Base-by-base conservation (phyloP, 371 early-diverging fungal genomes). In the Lichtheimia hyalospora region DNA sequence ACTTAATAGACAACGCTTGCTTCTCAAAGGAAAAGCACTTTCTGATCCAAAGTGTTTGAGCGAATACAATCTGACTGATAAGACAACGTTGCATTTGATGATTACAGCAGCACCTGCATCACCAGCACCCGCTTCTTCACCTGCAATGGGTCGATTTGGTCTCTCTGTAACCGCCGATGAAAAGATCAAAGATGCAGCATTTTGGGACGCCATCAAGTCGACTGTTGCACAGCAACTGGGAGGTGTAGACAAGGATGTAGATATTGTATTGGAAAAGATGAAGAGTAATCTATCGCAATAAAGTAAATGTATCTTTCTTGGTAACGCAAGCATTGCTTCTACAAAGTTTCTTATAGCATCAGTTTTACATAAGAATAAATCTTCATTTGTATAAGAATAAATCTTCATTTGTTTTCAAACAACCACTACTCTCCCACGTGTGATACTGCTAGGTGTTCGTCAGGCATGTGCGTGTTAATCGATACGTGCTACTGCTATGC, bases 1-100 rank as follows among this genome's bases (percentile, higher is more conserved):
- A 6, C 68, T 68, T 12, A 61, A 60, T 7, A 75, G 75, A 24
- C 88, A 88, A 54, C 80, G 84, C 20, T 69, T 88, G 39, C 71
- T 88, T 39, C 68, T 86, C 20, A 86, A 84, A 62, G 88, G 88
- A 34, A 88, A 88, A 60, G 82, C 81, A 12, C 69, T 88, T 50
- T 56, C 73, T 7, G 88, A 88, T 57, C 74, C 64, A 57, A 84
- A 85, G 66, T 62, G 66, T 13, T 57, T 88, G 56, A 61, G 55
- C 16, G 86, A 88, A 24, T 81, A 83, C 54, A 67, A 65, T 14
- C 46, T 88, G 25, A 50, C 62, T 6, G 58, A 79, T 27, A 83
- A 71, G 18, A 68, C 77, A 3, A 61, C 70, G 10, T 58, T 88
- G 4, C 83, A 85, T 61, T 68, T 86, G 56, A 84, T 86, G 71